Percentiles rank a stretch among this genome's conserved stretches.
Conservation (phyloP, 768 basidiomycete species). For the Lentinula sp. region DNA sequence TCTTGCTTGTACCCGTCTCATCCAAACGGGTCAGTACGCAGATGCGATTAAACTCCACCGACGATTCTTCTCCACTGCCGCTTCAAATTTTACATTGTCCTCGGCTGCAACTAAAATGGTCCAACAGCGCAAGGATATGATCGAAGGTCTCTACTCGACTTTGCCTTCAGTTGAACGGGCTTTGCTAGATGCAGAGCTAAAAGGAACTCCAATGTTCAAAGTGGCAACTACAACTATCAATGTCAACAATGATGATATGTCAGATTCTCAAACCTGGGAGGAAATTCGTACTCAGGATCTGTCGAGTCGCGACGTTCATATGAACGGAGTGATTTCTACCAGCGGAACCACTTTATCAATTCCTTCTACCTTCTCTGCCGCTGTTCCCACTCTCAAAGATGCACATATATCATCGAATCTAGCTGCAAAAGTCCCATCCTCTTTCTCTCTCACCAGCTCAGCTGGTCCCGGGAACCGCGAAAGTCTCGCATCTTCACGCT, state of each 20-base stretch:
- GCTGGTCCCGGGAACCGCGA: not conserved
- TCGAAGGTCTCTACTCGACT: slow-evolving; percentile 60
- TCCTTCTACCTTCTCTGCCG: not conserved
- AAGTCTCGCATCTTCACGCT: not conserved
- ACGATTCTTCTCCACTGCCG: slow-evolving; percentile 29
- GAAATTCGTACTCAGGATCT: slow-evolving; percentile 19
- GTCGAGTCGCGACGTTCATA: slow-evolving; percentile 10
- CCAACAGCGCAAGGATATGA: slow-evolving; percentile 59
- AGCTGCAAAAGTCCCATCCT: not conserved
- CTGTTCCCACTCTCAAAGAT: not conserved
- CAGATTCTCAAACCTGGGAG: slow-evolving; percentile 62
- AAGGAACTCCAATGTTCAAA: slow-evolving; percentile 12
- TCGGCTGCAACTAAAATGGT: slow-evolving; percentile 29
- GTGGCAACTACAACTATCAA: not conserved
- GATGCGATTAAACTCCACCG: slow-evolving; percentile 77
- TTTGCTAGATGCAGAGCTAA: slow-evolving; percentile 56
- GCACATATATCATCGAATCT: not conserved
- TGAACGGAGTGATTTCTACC: slow-evolving; percentile 10
- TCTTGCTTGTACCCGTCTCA: slow-evolving; percentile 70
- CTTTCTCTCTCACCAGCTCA: slow-evolving; percentile 1
- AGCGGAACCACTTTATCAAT: slow-evolving; percentile 8
- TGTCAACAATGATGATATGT: slow-evolving; percentile 16
- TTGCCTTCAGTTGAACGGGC: slow-evolving; percentile 60
- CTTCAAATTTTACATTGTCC: slow-evolving; percentile 21
- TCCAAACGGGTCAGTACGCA: slow-evolving; percentile 62